These are phyloP conservation scores for Boletellus sp. DNA, from an alignment of 768 basidiomycete genomes.

Conservation along the genomic window DNA sequence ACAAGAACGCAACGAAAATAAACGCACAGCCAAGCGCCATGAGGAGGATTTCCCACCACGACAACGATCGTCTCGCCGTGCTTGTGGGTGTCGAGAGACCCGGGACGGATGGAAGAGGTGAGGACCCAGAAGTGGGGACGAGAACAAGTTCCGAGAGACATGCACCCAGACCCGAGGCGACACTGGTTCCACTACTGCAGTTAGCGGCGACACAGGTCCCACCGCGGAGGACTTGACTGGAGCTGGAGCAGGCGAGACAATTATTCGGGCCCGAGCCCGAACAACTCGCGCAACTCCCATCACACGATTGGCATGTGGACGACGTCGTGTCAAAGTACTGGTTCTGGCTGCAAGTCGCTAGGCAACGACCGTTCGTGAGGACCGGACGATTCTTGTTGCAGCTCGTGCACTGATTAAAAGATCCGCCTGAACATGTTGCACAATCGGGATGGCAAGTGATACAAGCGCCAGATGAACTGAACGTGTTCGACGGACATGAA, in stretches of 20 bases:
- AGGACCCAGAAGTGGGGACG: conserved; percentile 41
- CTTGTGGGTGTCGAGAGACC: conserved; percentile 54
- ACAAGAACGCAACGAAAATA: conserved; percentile 63
- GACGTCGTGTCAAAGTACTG: conserved; percentile 71
- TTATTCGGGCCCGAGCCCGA: conserved; percentile 60
- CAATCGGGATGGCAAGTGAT: conserved; percentile 83
- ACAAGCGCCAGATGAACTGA: conserved; percentile 64
- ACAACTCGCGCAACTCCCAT: conserved; percentile 76
- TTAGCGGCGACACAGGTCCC: conserved; percentile 64
- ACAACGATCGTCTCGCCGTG: conserved; percentile 38
- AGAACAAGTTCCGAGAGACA: conserved; percentile 75
- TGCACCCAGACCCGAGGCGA: conserved; percentile 68
- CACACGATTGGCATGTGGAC: conserved; percentile 65
- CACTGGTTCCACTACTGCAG: conserved; percentile 51
- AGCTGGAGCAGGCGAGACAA: conserved; percentile 72
- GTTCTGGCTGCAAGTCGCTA: conserved; percentile 68
- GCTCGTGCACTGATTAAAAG: conserved; percentile 74
- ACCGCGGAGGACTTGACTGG: conserved; percentile 53
- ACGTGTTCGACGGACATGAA: conserved; percentile 70
- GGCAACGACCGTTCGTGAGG: conserved; percentile 69
- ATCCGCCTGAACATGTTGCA: conserved; percentile 72
- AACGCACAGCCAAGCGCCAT: conserved; percentile 81
- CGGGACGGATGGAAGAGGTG: conserved; percentile 49
- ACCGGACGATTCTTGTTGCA: conserved; percentile 70
- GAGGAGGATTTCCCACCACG: conserved; percentile 84